Evolutionary conservation across 2,329 filamentous ascomycete genomes (phyloP).

Genomic region (Penicillium brasilianum): DNA sequence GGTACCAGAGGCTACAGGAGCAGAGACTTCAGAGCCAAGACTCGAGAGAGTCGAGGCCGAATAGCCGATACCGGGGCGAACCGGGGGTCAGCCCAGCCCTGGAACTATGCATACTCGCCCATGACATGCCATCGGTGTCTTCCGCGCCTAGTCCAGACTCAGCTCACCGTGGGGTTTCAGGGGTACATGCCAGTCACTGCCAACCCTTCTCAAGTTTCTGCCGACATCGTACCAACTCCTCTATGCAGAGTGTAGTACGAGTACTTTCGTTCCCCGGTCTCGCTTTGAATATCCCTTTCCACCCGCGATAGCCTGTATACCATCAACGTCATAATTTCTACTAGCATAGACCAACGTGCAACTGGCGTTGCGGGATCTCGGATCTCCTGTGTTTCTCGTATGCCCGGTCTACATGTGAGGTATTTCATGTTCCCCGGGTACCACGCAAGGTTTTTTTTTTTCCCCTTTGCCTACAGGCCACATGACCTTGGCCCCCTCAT

Average conservation of each 20-base stretch:
- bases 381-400: no score
- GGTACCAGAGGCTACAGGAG: neutral
- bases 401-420: neutral
- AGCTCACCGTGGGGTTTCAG: constrained; percentile 27
- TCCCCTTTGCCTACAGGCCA: neutral
- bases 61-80: constrained; percentile 27
- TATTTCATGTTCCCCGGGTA: neutral
- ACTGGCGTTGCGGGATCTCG: neutral
- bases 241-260: neutral
- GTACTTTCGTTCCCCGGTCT: neutral
- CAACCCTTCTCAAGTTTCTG: no score
- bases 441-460: neutral
- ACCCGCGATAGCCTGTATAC: neutral
- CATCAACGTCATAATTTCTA: no score
- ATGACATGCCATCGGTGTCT: constrained; percentile 3
- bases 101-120: neutral
- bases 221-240: neutral
- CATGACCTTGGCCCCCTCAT: neutral
- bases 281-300: neutral
- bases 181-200: constrained; percentile 5
- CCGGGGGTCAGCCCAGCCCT: constrained; percentile 4
- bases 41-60: constrained; percentile 13
- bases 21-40: constrained; percentile 4
- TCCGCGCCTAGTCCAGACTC: constrained; percentile 19
- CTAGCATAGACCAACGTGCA: neutral